Evolutionary conservation across 805 yeast genomes (phyloP).

Genomic region (Millerozyma miso): DNA sequence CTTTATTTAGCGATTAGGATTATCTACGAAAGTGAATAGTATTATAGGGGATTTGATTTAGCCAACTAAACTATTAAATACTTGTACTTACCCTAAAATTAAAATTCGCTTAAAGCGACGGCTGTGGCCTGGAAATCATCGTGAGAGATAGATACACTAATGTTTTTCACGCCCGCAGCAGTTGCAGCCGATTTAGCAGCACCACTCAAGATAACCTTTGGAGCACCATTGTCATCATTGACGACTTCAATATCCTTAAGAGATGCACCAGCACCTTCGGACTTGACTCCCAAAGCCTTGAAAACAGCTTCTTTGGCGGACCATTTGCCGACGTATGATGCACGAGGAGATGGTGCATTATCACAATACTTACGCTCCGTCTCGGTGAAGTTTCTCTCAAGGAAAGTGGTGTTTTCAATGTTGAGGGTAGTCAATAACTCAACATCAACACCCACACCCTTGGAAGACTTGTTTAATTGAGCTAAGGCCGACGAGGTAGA

Average conservation of each 20-base stretch:
- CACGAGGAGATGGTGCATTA: conserved; percentile 69
- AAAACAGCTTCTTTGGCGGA: conserved; percentile 99
- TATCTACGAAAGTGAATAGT: too few species aligned
- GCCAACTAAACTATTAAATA: too few species aligned
- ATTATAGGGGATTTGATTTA: too few species aligned
- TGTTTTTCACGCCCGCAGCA: conserved; percentile 60
- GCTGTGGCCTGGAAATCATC: conserved; percentile 98
- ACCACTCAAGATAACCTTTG: conserved; percentile 73
- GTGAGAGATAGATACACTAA: conserved; percentile 90
- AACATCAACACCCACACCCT: conserved; percentile 94
- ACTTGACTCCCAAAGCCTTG: conserved; percentile 85
- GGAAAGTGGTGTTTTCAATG: conserved; percentile 82
- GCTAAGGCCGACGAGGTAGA: conserved; percentile 63
- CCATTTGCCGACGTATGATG: conserved; percentile 98
- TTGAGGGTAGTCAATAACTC: conserved; percentile 82
- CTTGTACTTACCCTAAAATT: conserved; percentile 7
- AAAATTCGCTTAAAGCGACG: conserved; percentile 74
- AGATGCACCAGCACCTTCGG: conserved; percentile 94
- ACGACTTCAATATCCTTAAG: conserved; percentile 85
- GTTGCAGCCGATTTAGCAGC: conserved; percentile 72
- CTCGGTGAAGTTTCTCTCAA: conserved; percentile 86
- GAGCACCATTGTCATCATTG: conserved; percentile 73
- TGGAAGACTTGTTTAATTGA: conserved; percentile 51
- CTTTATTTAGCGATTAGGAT: too few species aligned
- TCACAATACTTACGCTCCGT: conserved; percentile 77